Percentiles rank a stretch among this genome's conserved stretches.
These are phyloP conservation scores for Colletotrichum tabaci DNA, from an alignment of 2,329 filamentous ascomycete species.

Conservation along the genomic window DNA sequence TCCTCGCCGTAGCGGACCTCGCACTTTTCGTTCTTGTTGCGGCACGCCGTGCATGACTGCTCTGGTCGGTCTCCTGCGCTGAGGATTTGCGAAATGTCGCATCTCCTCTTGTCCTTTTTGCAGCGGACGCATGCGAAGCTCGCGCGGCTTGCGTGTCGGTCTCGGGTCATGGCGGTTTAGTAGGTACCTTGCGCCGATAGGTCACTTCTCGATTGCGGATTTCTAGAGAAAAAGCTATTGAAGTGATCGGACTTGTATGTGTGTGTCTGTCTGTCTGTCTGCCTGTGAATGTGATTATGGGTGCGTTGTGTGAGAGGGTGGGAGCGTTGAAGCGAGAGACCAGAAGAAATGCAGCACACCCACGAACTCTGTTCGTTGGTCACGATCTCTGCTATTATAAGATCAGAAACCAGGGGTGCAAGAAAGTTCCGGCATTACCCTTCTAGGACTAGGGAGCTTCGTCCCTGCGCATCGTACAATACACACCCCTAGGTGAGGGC, in stretches of 20 bases:
- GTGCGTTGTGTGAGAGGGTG: not conserved
- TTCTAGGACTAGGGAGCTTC: constrained; percentile 22
- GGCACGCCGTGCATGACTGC: constrained; percentile 31
- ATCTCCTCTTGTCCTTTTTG: constrained; percentile 40
- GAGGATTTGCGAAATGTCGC: constrained; percentile 36
- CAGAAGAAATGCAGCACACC: not conserved
- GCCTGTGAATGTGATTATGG: not conserved
- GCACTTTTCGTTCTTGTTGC: constrained; percentile 40
- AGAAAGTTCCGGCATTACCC: constrained; percentile 21
- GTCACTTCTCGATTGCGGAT: not conserved
- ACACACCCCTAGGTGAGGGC: constrained; percentile 4
- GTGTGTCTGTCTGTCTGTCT: not conserved
- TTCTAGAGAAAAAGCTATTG: not conserved
- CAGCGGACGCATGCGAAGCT: constrained; percentile 39
- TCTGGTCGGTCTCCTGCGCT: constrained; percentile 15
- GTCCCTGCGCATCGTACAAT: not conserved
- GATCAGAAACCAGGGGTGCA: not conserved
- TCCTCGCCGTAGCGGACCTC: constrained; percentile 39
- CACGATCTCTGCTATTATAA: constrained; percentile 24
- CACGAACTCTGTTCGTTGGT: constrained; percentile 14
- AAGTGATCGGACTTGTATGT: not conserved
- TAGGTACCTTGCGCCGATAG: not conserved
- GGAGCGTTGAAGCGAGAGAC: not conserved
- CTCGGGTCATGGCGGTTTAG: constrained; percentile 20
- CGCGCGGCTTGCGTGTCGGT: constrained; percentile 37